Percentiles rank a stretch among this genome's conserved stretches.
These are phyloP conservation scores for Aspergillus saccharolyticus DNA, from an alignment of 495 filamentous ascomycete species.

Conservation along the genomic window DNA sequence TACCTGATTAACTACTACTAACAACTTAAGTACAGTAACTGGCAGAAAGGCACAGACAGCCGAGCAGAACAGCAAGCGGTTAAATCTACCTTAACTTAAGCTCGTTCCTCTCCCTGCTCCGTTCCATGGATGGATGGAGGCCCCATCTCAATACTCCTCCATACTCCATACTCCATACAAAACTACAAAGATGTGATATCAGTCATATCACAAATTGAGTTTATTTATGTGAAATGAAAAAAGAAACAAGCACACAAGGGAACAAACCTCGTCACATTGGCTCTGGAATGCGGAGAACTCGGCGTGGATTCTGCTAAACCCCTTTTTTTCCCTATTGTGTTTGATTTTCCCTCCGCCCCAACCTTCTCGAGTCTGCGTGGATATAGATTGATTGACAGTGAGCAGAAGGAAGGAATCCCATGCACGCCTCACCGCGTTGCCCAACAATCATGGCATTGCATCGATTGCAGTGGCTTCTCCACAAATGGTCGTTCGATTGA, in stretches of 20 bases:
- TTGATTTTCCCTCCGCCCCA: no score
- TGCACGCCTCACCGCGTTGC: slow-evolving; percentile 23
- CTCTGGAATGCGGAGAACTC: slow-evolving; percentile 6
- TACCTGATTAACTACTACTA: no score
- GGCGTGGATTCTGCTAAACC: background rate
- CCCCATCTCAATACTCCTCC: no score
- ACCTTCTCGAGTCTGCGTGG: background rate
- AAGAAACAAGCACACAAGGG: background rate
- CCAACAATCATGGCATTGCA: no score
- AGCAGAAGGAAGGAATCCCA: no score
- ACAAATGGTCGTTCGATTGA: slow-evolving; percentile 15
- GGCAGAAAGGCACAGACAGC: slow-evolving; percentile 5
- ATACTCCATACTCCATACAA: no score
- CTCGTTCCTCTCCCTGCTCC: background rate
- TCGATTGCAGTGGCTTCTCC: background rate
- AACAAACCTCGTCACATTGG: background rate
- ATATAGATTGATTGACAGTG: background rate
- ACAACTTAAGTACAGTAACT: background rate
- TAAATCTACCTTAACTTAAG: no score
- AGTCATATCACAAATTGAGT: no score
- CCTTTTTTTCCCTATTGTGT: slow-evolving; percentile 2
- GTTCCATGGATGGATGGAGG: background rate
- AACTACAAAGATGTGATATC: no score
- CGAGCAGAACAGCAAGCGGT: slow-evolving; percentile 5
- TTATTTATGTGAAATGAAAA: no score